Base-by-base conservation (phyloP, 352 stramenopile species). In the Globisporangium carolinianum region DNA sequence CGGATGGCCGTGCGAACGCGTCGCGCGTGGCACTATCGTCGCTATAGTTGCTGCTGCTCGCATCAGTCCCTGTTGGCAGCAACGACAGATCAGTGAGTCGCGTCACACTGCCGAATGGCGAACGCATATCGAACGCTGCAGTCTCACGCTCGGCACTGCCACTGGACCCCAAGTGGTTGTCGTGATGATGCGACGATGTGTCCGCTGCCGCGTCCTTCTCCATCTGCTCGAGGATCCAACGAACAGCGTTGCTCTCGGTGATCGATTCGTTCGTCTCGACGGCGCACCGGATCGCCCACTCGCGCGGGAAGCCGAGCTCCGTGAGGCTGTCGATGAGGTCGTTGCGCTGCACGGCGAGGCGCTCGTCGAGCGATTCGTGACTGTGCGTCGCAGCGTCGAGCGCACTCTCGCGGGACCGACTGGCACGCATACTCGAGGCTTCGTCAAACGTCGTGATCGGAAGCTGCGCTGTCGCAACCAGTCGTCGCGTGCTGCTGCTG, bases 201-300 rank as follows among this genome's bases (percentile, higher is more conserved):
- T 12, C 39, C 4, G 55, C 61, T 12, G 47, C 53, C 3, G 55
- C 60, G 11, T 94, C 81, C 10, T 88, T 72, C 53, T 94, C 85
- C 83, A 97, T 96, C 65, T 89, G 72, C 53, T 97, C 86, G 7
- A 97, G 80, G 51, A 97, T 96, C 90, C 90, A 97, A 32, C 72
- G 69, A 17, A 95, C 88, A 6, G 87, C 86, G 17, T 67, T 71
- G 36, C 79, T 89, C 65, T 95, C 86, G 50, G 76, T 70, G 18
- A 69, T 65, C 0, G 62, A 60, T 18, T 72, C 65, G 60, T 42
- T 66, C 0, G 77, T 78, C 63, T 91, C 79, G 1, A 61, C 54
- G 18, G 77, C 83, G 62, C 80, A 94, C 38, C 67, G 82, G 10
- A 68, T 66, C 3, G 77, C 79, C 78, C 86, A 96, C 41, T 94